Base-by-base conservation (phyloP, 345 rosid species). In the Eucalyptus polybractea region DNA sequence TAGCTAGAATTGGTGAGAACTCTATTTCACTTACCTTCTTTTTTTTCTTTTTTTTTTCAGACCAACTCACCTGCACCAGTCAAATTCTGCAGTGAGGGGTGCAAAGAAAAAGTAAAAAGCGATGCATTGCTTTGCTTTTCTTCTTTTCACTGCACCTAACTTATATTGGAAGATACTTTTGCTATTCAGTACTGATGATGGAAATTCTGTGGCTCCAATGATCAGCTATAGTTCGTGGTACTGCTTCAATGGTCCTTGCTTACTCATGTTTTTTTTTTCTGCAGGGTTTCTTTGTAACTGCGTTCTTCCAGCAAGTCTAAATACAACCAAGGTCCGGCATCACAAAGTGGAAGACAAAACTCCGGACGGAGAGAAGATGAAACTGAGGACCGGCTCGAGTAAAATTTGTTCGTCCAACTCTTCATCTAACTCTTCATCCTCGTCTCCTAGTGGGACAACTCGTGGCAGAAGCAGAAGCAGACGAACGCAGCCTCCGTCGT, bases 281-380 rank as follows among this genome's bases (percentile, higher is more conserved):
- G 87, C 80, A 97, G 99, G 99, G 11, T 97, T 96, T 87, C 92
- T 97, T 85, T 95, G 97, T 93, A 96, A 96, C 87, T 98, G 99
- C 92, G 97, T 98, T 89, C 98, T 98, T 91, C 99, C 99, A 6
- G 95, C 95, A 31, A 94, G 94, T 80, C 88, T 98, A 90, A 94
- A 94, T 90, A 92, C 97, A 72, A 96, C 95, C 2, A 98, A 91
- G 92, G 91, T 97, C 51, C 62, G 93, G 80, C 92, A 93, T 88
- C 96, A 93, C 87, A 92, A 92, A 90, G 90, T 93, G 44, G 97
- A 95, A 91, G 99, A 95, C 19, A 95, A 95, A 90, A 83, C 92
- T 83, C 90, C 87, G 62, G 98, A 94, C 91, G 94, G 54, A 85
- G 99, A 95, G 90, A 93, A 93, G 94, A 93, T 93, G 91, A 97